These are phyloP conservation scores for Zymoseptoria ardabiliae DNA, from an alignment of 2,329 filamentous ascomycete species.

Conservation along the genomic window DNA sequence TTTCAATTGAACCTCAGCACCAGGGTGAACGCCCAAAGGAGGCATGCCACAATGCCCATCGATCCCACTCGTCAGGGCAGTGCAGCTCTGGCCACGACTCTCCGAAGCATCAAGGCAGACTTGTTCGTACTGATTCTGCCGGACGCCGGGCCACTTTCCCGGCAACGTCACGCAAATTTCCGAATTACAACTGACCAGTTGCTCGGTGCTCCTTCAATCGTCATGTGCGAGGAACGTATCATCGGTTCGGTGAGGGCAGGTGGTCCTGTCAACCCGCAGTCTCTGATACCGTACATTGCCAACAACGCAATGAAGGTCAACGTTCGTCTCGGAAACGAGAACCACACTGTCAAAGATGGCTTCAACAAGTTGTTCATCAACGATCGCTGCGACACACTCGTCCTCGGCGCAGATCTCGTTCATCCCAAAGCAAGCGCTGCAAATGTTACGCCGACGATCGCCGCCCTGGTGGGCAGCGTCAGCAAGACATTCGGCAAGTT, in stretches of 20 bases:
- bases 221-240: not conserved
- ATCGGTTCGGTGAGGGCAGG: not conserved
- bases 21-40: too few species aligned
- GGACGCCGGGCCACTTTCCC: too few species aligned
- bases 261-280: not conserved
- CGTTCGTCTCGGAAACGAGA: not conserved
- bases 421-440: constrained; percentile 3
- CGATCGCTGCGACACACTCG: constrained; percentile 5
- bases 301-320: not conserved
- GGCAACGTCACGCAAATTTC: too few species aligned
- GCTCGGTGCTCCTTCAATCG: not conserved
- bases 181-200: too few species aligned
- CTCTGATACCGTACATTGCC: not conserved
- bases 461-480: constrained; percentile 3
- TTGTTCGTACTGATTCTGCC: too few species aligned
- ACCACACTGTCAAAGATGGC: not conserved
- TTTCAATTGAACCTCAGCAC: too few species aligned
- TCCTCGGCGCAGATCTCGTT: constrained; percentile 3
- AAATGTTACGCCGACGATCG: constrained; percentile 30
- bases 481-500: constrained; percentile 21
- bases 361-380: not conserved
- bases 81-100: too few species aligned
- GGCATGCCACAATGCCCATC: too few species aligned
- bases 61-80: too few species aligned
- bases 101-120: too few species aligned